phyloP scores from a whole-genome alignment of 2,329 filamentous ascomycete species.

The Gremmenia infestans region DNA sequence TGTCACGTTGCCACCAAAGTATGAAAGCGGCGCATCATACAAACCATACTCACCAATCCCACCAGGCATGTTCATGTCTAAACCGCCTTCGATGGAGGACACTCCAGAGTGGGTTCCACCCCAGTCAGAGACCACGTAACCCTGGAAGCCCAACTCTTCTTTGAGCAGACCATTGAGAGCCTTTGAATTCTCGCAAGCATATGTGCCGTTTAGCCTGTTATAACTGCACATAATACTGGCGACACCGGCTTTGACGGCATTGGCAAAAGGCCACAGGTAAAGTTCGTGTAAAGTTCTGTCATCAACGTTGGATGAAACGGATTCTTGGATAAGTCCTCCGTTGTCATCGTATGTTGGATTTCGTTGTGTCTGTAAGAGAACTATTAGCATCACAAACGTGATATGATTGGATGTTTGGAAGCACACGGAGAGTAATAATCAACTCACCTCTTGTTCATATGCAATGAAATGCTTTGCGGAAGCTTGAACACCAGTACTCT shows the following conservation, averaged over 20 bases:
- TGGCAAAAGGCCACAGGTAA: constrained; percentile 81
- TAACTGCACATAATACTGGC: constrained; percentile 79
- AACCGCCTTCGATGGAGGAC: constrained; percentile 68
- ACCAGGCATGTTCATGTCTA: constrained; percentile 54
- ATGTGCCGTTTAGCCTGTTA: constrained; percentile 63
- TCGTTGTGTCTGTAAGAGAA: constrained; percentile 10
- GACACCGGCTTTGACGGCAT: constrained; percentile 71
- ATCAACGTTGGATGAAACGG: constrained; percentile 70
- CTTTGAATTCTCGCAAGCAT: constrained; percentile 70
- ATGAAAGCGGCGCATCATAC: constrained; percentile 25
- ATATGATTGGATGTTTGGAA: background rate
- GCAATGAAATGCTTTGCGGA: constrained; percentile 57
- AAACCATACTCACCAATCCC: constrained; percentile 60
- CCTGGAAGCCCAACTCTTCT: constrained; percentile 80
- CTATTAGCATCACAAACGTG: background rate
- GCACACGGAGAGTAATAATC: background rate
- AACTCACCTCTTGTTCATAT: constrained; percentile 61
- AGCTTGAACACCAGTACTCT: constrained; percentile 44
- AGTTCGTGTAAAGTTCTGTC: constrained; percentile 70
- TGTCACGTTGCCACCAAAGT: constrained; percentile 36
- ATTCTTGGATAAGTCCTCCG: constrained; percentile 45
- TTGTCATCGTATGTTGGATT: constrained; percentile 22
- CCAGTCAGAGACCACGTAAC: constrained; percentile 82
- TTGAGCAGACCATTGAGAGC: constrained; percentile 76
- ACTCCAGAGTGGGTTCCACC: constrained; percentile 77